A percentile compares a stretch with the other conserved stretches of the same genome.
Conservation (phyloP, 306 rosid genomes). For the Astragalus membranaceus region DNA sequence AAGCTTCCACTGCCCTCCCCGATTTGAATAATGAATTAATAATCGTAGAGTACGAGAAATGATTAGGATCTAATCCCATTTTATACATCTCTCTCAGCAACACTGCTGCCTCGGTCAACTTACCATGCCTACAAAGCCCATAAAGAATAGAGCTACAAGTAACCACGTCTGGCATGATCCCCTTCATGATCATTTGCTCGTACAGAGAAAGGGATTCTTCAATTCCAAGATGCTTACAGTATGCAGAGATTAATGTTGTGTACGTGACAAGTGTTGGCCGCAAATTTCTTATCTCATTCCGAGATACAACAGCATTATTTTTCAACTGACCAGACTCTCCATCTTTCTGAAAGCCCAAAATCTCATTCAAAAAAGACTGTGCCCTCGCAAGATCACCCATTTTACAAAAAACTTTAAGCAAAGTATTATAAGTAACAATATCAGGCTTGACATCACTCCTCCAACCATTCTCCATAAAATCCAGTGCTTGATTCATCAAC, state of each 20-base stretch:
- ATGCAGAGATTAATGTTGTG: constrained; percentile 56
- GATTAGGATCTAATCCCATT: constrained; percentile 66
- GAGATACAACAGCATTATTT: constrained; percentile 11
- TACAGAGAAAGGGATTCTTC: constrained; percentile 61
- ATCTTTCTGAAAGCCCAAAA: constrained; percentile 29
- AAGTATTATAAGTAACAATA: constrained; percentile 59
- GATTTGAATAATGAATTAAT: constrained; percentile 57
- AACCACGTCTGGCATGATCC: constrained; percentile 67
- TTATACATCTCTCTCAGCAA: constrained; percentile 70
- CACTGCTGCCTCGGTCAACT: constrained; percentile 52
- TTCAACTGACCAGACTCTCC: constrained; percentile 16
- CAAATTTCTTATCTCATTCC: constrained; percentile 19
- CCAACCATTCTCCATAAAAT: constrained; percentile 40
- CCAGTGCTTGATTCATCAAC: constrained; percentile 38
- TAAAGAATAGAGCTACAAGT: constrained; percentile 55
- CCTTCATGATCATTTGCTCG: constrained; percentile 65
- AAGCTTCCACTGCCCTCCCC: constrained; percentile 56
- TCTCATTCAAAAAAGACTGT: constrained; percentile 35
- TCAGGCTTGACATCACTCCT: constrained; percentile 36
- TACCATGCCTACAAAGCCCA: constrained; percentile 76
- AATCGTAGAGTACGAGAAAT: constrained; percentile 61
- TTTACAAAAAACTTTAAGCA: constrained; percentile 58
- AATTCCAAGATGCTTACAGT: constrained; percentile 39
- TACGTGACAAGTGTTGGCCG: constrained; percentile 54
- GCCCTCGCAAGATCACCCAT: constrained; percentile 46